Base-by-base conservation (phyloP, 1,139 yeast genomes). In the Entelexis paramagnoliae region DNA sequence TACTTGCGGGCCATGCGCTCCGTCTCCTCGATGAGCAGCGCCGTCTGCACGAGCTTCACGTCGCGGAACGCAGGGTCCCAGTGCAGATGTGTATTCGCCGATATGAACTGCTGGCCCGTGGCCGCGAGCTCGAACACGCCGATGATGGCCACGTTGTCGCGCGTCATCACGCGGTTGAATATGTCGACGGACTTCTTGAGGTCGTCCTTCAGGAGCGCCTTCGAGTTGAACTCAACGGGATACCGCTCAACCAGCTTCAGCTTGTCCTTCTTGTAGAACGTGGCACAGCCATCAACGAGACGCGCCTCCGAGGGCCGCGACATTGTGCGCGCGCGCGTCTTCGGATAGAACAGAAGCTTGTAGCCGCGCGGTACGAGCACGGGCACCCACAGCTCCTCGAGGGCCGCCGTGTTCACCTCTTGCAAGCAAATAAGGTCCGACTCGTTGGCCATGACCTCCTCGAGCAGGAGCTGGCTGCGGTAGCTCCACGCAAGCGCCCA, bases 51-150 rank as follows among this genome's bases (percentile, higher is more conserved):
- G 9, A 96, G 79, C 68, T 93, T 93, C 55, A 93, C 99, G 70
- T 93, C 99, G 65, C 87, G 86, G 66, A 81, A 86, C 47, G 87
- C 88, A 10, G 98, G 98, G 70, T 91, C 97, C 97, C 98, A 93
- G 67, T 89, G 96, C 67, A 91, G 78, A 74, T 93, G 99, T 0
- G 98, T 89, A 62, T 89, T 91, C 3, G 84, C 88, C 44, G 87
- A 74, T 59, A 86, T 74, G 48, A 91, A 70, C 58, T 77, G 76
- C 64, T 83, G 86, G 11, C 89, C 89, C 11, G 89, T 77, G 36
- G 43, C 43, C 20, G 60, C 68, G 64, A 85, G 93, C 63, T 85
- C 89, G 60, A 93, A 76, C 55, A 81, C 79, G n/a, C 84, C 72
- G 50, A 87, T 78, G 54, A 86, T 73, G 10, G 96, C 97, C 61